These are phyloP conservation scores for Phytopythium delawarense DNA, from an alignment of 352 stramenopile species.

Conservation along the genomic window DNA sequence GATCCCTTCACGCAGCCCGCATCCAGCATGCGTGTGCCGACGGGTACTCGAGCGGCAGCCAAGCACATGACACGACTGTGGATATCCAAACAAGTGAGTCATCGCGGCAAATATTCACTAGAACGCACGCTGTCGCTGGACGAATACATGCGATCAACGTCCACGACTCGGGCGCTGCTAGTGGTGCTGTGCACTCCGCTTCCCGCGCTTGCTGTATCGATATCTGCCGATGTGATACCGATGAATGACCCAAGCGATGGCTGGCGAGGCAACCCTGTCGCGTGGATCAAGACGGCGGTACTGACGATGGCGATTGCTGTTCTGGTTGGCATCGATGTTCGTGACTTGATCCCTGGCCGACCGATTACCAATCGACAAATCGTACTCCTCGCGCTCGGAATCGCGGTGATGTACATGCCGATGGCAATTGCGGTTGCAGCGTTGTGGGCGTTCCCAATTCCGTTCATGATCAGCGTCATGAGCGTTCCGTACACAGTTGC, in stretches of 20 bases:
- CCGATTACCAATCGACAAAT: not conserved
- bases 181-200: not conserved
- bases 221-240: not conserved
- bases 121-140: slow-evolving; percentile 25
- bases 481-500: slow-evolving; percentile 10
- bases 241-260: not conserved
- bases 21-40: not conserved
- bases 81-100: slow-evolving; percentile 10
- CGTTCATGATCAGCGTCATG: slow-evolving; percentile 16
- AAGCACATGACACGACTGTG: not conserved
- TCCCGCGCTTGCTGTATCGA: not conserved
- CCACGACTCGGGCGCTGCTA: slow-evolving; percentile 4
- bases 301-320: not conserved
- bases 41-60: not conserved
- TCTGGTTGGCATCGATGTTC: not conserved
- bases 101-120: slow-evolving; percentile 25
- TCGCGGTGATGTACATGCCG: slow-evolving; percentile 2
- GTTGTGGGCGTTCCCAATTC: slow-evolving; percentile 18
- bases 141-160: slow-evolving; percentile 14
- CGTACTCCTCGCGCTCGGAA: not conserved
- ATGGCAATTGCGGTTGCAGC: slow-evolving; percentile 9
- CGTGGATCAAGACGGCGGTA: not conserved
- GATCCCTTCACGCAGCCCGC: no score
- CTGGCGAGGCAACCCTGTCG: not conserved
- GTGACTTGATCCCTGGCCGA: not conserved